These are phyloP conservation scores for Gossypium rotundifolium DNA, from an alignment of 345 rosid genomes.

Conservation along the genomic window DNA sequence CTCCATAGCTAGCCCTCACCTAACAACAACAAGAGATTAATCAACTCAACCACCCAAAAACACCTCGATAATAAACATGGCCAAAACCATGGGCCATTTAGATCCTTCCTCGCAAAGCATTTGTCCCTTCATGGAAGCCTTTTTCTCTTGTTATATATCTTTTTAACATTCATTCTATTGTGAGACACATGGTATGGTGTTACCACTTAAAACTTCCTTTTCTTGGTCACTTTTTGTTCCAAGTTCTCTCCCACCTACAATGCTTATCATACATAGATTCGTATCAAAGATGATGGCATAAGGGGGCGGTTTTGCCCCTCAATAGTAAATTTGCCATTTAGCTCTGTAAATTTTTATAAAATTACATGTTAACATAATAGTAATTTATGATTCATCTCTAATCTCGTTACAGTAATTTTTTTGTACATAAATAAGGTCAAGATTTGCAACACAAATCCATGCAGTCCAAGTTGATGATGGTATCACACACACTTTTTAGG, in stretches of 20 bases:
- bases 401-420: accelerated
- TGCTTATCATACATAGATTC: neutral
- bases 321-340: too few relatives aligned
- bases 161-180: constrained; percentile 25
- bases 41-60: too few relatives aligned
- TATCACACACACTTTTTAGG: constrained; percentile 7
- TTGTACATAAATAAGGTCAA: neutral
- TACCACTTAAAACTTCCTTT: constrained; percentile 40
- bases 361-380: too few relatives aligned
- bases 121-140: constrained; percentile 27
- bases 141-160: constrained; percentile 23
- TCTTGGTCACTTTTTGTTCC: constrained; percentile 47
- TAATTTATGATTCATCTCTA: too few relatives aligned
- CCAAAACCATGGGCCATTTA: constrained; percentile 25
- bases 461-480: constrained; percentile 9
- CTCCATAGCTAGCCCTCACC: too few relatives aligned
- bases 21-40: too few relatives aligned
- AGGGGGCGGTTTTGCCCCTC: too few relatives aligned
- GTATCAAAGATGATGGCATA: too few relatives aligned
- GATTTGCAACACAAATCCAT: neutral
- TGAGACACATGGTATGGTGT: constrained; percentile 23
- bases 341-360: too few relatives aligned
- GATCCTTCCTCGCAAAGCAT: constrained; percentile 38
- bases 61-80: neutral
- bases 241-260: constrained; percentile 21